phyloP scores from a whole-genome alignment of 352 stramenopile genomes.

The Globisporangium acanthophoron region DNA sequence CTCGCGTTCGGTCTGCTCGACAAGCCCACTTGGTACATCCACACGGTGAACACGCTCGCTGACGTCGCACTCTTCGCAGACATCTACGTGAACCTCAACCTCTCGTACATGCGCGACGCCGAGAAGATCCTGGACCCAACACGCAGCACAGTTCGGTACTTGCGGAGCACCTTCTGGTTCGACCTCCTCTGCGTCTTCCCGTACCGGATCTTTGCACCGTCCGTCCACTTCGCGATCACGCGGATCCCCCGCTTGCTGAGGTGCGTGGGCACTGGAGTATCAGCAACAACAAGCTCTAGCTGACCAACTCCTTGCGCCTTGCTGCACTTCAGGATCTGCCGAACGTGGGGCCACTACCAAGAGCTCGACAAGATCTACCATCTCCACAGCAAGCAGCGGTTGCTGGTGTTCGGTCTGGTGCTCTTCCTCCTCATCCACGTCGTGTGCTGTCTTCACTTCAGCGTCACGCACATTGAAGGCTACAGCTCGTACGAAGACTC shows the following conservation, averaged over 20 bases:
- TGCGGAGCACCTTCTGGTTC: slow-evolving; percentile 26
- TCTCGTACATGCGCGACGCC: slow-evolving; percentile 41
- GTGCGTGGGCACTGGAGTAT: neutral
- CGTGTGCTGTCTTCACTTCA: slow-evolving; percentile 36
- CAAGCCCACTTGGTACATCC: slow-evolving; percentile 23
- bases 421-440: slow-evolving; percentile 53
- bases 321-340: slow-evolving; percentile 16
- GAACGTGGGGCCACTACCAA: slow-evolving; percentile 17
- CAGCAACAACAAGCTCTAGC: no score
- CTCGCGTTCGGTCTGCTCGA: slow-evolving; percentile 46
- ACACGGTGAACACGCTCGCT: slow-evolving; percentile 22
- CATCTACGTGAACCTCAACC: slow-evolving; percentile 53
- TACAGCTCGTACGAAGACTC: slow-evolving; percentile 23
- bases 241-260: slow-evolving; percentile 38
- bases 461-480: slow-evolving; percentile 30
- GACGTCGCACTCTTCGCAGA: slow-evolving; percentile 30
- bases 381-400: slow-evolving; percentile 34
- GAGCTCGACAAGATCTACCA: slow-evolving; percentile 39
- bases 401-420: slow-evolving; percentile 33
- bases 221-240: slow-evolving; percentile 21
- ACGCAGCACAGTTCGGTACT: slow-evolving; percentile 33
- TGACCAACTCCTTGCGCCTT: neutral
- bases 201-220: slow-evolving; percentile 24
- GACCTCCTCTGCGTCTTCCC: slow-evolving; percentile 46
- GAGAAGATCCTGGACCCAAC: slow-evolving; percentile 50